Evolutionary conservation across 805 yeast species (phyloP).

Genomic region (Wickerhamiella dianesei): DNA sequence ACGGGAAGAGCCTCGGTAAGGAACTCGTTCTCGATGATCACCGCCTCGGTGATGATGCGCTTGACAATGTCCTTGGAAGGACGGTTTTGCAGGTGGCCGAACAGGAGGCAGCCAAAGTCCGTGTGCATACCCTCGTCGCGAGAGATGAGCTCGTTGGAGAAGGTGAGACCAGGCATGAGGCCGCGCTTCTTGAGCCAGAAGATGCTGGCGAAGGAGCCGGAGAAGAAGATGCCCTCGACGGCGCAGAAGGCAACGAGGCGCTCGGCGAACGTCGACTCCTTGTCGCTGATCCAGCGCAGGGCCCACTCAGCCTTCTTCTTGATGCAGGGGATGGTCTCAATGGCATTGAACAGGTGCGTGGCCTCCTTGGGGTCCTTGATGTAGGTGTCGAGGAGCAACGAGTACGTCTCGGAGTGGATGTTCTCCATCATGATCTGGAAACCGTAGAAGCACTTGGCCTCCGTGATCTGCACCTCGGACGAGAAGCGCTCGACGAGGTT

Average conservation of each 20-base stretch:
- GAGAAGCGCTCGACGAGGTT: slow-evolving; percentile 94
- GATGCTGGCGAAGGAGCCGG: slow-evolving; percentile 95
- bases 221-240: slow-evolving; percentile 96
- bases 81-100: slow-evolving; percentile 82
- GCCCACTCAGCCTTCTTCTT: slow-evolving; percentile 99
- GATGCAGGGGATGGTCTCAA: slow-evolving; percentile 91
- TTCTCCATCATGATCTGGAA: slow-evolving; percentile 99
- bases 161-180: slow-evolving; percentile 96
- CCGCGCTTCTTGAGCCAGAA: slow-evolving; percentile 99
- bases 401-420: slow-evolving; percentile 95
- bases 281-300: slow-evolving; percentile 86
- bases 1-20: slow-evolving; percentile 92
- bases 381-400: slow-evolving; percentile 85
- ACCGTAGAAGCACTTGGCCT: slow-evolving; percentile 97
- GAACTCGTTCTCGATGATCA: slow-evolving; percentile 82
- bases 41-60: slow-evolving; percentile 88
- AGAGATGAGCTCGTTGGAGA: slow-evolving; percentile 92
- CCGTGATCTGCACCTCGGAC: slow-evolving; percentile 93
- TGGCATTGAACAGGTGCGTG: slow-evolving; percentile 82
- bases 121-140: slow-evolving; percentile 99
- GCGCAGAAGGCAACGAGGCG: slow-evolving; percentile 97
- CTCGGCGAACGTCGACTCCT: slow-evolving; percentile 82
- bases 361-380: slow-evolving; percentile 93
- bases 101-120: slow-evolving; percentile 91
- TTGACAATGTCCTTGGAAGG: slow-evolving; percentile 70